Conservation (phyloP, 805 yeast species). For the Pichia exigua region DNA sequence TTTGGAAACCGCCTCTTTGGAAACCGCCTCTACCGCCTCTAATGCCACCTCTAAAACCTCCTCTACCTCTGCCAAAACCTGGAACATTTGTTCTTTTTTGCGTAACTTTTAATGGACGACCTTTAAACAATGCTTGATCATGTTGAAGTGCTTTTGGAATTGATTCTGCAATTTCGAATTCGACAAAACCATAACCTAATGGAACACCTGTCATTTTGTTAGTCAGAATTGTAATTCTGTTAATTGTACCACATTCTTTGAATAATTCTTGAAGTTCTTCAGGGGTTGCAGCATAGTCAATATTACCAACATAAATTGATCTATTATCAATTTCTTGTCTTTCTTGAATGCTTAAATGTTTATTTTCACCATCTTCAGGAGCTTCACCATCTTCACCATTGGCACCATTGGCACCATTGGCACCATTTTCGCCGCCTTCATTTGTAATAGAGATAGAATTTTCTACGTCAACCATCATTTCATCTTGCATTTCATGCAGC, state of each 20-base stretch:
- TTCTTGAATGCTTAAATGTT: conserved; percentile 17
- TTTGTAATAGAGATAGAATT: not conserved
- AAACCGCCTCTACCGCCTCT: conserved; percentile 25
- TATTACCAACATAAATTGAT: conserved; percentile 76
- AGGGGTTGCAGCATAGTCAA: conserved; percentile 72
- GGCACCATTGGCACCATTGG: conserved; percentile 3
- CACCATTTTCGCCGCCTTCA: conserved; percentile 1
- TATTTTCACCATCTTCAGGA: not conserved
- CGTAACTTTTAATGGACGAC: conserved; percentile 62
- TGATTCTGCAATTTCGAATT: conserved; percentile 60
- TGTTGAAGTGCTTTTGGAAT: conserved; percentile 57
- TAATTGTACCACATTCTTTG: conserved; percentile 60
- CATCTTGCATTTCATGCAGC: conserved; percentile 49
- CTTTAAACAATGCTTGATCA: conserved; percentile 60
- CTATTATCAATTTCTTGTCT: conserved; percentile 67
- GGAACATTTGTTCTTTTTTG: conserved; percentile 81
- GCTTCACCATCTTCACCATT: not conserved
- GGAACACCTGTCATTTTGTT: conserved; percentile 76
- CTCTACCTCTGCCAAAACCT: conserved; percentile 44
- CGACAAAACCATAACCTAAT: conserved; percentile 82
- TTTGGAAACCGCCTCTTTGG: conserved; percentile 23
- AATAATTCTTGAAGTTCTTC: conserved; percentile 73
- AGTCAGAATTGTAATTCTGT: conserved; percentile 69
- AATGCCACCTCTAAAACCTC: conserved; percentile 21
- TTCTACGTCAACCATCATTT: conserved; percentile 12